A percentile compares a stretch with the other conserved stretches of the same genome.
These are phyloP conservation scores for Wallacemonas rigidus DNA, from an alignment of 208 protist genomes.

Conservation along the genomic window DNA sequence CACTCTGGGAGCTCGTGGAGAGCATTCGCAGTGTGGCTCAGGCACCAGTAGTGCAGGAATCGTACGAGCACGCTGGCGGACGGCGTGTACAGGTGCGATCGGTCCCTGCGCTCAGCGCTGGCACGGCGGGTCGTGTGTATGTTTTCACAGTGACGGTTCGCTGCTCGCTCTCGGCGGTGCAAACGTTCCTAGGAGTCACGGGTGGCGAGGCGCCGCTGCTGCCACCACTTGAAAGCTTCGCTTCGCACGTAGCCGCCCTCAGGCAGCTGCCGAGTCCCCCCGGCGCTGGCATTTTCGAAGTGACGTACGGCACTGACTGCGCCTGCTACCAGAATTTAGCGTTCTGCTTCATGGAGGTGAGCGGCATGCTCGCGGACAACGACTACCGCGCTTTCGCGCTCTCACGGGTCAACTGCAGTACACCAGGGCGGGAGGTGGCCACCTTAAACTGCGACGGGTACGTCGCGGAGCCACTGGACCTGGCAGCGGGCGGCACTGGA, in stretches of 20 bases:
- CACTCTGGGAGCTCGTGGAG: background rate
- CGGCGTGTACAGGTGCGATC: background rate
- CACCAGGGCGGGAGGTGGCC: background rate
- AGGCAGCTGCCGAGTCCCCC: slow-evolving; percentile 2
- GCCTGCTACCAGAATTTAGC: background rate
- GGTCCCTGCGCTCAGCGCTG: background rate
- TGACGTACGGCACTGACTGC: slow-evolving; percentile 4
- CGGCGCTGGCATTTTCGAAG: slow-evolving; percentile 6
- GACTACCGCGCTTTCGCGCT: slow-evolving; percentile 6
- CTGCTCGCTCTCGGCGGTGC: background rate
- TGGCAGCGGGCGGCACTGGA: background rate
- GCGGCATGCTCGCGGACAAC: background rate
- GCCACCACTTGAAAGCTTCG: background rate
- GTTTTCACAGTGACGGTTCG: background rate
- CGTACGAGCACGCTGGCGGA: too few relatives aligned
- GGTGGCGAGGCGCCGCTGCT: slow-evolving; percentile 2
- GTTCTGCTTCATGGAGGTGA: slow-evolving; percentile 20
- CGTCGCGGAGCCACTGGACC: background rate
- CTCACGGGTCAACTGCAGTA: slow-evolving; percentile 17
- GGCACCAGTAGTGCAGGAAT: background rate
- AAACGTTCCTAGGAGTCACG: background rate
- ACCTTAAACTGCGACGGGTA: slow-evolving; percentile 18
- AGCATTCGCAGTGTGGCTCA: slow-evolving; percentile 8
- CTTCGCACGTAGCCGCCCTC: background rate
- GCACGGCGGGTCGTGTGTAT: slow-evolving; percentile 1